A percentile compares a stretch with the other conserved stretches of the same genome.
phyloP scores from a whole-genome alignment of 495 filamentous ascomycete genomes.

The Peziza echinospora region DNA sequence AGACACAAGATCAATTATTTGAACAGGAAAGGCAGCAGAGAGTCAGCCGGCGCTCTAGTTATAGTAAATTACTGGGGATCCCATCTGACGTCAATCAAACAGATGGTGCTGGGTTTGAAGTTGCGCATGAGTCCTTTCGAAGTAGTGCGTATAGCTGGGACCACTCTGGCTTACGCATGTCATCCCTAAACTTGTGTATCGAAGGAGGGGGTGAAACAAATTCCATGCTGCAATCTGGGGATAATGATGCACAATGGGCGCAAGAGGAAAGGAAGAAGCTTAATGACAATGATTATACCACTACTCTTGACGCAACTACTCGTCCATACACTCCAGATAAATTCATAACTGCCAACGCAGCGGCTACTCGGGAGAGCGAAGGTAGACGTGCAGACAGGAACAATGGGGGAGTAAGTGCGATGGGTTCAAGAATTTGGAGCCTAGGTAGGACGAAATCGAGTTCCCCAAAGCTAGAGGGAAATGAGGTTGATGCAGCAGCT shows the following conservation, averaged over 20 bases:
- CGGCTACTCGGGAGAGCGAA: neutral
- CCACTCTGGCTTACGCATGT: neutral
- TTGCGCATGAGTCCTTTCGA: neutral
- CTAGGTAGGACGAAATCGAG: neutral
- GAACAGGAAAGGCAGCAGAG: neutral
- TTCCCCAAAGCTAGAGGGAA: neutral
- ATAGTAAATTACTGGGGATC: neutral
- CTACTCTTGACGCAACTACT: slow-evolving; percentile 11
- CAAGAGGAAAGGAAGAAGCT: slow-evolving; percentile 2
- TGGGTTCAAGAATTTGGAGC: neutral
- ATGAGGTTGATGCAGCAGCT: neutral
- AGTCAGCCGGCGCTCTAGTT: neutral
- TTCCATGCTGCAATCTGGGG: neutral
- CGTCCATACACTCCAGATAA: slow-evolving; percentile 14
- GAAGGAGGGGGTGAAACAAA: too few relatives aligned
- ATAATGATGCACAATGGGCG: neutral
- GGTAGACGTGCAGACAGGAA: neutral
- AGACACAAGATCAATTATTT: neutral
- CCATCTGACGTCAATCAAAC: neutral
- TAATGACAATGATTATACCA: slow-evolving; percentile 8
- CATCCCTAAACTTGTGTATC: neutral
- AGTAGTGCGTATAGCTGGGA: neutral
- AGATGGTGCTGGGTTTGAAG: neutral
- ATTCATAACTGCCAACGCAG: slow-evolving; percentile 1
- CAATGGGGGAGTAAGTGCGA: neutral